phyloP scores from a whole-genome alignment of 2,329 filamentous ascomycete genomes.

The Nemania serpens region DNA sequence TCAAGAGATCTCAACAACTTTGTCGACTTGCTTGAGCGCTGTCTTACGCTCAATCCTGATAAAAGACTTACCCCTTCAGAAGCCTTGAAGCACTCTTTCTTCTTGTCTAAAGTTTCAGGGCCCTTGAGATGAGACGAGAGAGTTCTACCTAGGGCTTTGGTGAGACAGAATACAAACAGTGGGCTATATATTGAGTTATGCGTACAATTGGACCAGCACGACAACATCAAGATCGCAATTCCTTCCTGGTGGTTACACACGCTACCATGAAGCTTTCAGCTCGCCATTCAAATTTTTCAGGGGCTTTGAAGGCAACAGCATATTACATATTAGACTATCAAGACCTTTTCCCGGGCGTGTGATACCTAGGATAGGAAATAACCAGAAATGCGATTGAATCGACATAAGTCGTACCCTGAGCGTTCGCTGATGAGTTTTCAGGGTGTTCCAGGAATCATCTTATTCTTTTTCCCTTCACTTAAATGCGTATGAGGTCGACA shows the following conservation, averaged over 20 bases:
- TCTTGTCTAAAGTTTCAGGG: conserved; percentile 51
- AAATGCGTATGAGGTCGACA: not conserved
- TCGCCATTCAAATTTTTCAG: not conserved
- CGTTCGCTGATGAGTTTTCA: not conserved
- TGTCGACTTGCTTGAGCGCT: conserved; percentile 85
- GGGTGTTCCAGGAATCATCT: not conserved
- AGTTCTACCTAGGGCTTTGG: conserved; percentile 7
- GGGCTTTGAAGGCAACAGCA: not conserved
- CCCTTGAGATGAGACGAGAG: conserved; percentile 16
- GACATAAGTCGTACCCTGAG: not conserved
- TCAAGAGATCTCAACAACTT: conserved; percentile 80
- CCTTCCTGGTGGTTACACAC: not conserved
- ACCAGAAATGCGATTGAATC: conserved; percentile 11
- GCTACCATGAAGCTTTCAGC: not conserved
- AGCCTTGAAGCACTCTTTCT: conserved; percentile 88
- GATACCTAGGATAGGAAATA: conserved; percentile 9
- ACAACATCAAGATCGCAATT: not conserved
- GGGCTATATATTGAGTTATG: conserved; percentile 19
- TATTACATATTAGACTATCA: not conserved
- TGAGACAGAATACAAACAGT: not conserved
- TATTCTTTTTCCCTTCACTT: not conserved
- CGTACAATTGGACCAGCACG: conserved; percentile 1
- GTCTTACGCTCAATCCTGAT: conserved; percentile 86
- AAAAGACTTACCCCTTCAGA: conserved; percentile 87
- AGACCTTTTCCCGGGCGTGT: conserved; percentile 26